These are phyloP conservation scores for Hypoxylon sp. DNA, from an alignment of 2,329 filamentous ascomycete species.

Conservation along the genomic window DNA sequence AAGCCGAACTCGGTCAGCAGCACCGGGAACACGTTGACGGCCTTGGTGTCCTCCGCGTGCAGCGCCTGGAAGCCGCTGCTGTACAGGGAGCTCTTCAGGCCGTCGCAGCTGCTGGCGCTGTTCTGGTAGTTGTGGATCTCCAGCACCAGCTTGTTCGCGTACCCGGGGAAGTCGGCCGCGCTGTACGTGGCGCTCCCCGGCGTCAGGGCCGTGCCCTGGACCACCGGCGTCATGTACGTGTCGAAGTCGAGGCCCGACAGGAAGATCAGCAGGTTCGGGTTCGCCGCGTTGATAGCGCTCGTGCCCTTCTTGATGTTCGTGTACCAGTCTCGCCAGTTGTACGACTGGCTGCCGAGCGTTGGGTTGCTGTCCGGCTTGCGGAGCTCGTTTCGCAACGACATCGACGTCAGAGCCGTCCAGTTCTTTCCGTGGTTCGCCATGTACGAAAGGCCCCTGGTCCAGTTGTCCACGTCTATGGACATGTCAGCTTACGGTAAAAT, in stretches of 20 bases:
- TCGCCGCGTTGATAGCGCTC: conserved; percentile 62
- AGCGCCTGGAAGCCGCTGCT: conserved; percentile 66
- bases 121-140: conserved; percentile 73
- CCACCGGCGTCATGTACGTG: conserved; percentile 64
- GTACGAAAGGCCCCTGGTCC: conserved; percentile 69
- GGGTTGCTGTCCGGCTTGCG: conserved; percentile 57
- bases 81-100: conserved; percentile 60
- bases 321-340: conserved; percentile 70
- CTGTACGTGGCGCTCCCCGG: conserved; percentile 60
- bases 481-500: conserved; percentile 17
- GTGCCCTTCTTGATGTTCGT: conserved; percentile 61
- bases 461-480: conserved; percentile 61
- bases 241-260: conserved; percentile 70
- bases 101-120: conserved; percentile 59
- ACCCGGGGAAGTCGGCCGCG: conserved; percentile 60
- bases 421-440: conserved; percentile 68
- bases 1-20: conserved; percentile 68
- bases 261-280: conserved; percentile 66
- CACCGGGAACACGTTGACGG: conserved; percentile 61
- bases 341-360: conserved; percentile 52
- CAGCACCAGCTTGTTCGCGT: conserved; percentile 66
- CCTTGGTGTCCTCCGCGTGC: conserved; percentile 52
- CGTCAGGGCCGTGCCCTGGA: conserved; percentile 60
- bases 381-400: conserved; percentile 66
- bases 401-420: conserved; percentile 62